These are phyloP conservation scores for Tetrapisispora fleetii DNA, from an alignment of 805 yeast species.

Conservation along the genomic window DNA sequence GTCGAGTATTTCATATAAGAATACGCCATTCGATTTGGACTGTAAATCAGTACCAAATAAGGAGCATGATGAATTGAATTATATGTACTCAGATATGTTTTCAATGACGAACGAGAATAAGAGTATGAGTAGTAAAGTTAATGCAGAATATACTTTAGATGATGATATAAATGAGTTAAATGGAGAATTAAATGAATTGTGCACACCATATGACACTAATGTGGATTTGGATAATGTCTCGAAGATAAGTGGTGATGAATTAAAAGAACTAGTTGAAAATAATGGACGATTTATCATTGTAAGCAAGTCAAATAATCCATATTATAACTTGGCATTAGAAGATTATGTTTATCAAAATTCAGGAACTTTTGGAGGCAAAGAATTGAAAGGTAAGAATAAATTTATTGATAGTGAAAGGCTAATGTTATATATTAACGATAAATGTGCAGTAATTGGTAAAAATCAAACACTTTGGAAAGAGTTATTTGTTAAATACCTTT, in stretches of 20 bases:
- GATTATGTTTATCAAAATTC: constrained; percentile 60
- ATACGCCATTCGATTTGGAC: background rate
- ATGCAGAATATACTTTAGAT: background rate
- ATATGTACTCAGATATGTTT: constrained; percentile 31
- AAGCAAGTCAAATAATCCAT: constrained; percentile 48
- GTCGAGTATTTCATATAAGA: background rate
- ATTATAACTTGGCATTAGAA: constrained; percentile 70
- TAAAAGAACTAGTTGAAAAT: constrained; percentile 19
- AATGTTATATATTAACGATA: constrained; percentile 63
- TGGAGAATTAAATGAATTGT: constrained; percentile 25
- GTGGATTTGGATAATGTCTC: constrained; percentile 3
- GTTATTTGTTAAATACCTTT: constrained; percentile 49
- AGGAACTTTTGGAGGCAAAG: constrained; percentile 33
- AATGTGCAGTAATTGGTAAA: constrained; percentile 90
- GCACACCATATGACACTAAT: constrained; percentile 10
- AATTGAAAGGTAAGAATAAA: constrained; percentile 8
- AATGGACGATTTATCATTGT: constrained; percentile 52
- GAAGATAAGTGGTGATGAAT: constrained; percentile 5
- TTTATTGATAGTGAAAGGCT: constrained; percentile 37
- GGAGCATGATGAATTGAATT: constrained; percentile 27
- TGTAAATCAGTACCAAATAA: constrained; percentile 6
- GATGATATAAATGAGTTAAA: constrained; percentile 29
- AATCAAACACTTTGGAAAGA: constrained; percentile 95
- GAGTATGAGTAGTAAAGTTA: background rate
- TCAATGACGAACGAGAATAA: constrained; percentile 4